phyloP scores from a whole-genome alignment of 2,329 filamentous ascomycete genomes.

The Trichoderma cornu-damae region DNA sequence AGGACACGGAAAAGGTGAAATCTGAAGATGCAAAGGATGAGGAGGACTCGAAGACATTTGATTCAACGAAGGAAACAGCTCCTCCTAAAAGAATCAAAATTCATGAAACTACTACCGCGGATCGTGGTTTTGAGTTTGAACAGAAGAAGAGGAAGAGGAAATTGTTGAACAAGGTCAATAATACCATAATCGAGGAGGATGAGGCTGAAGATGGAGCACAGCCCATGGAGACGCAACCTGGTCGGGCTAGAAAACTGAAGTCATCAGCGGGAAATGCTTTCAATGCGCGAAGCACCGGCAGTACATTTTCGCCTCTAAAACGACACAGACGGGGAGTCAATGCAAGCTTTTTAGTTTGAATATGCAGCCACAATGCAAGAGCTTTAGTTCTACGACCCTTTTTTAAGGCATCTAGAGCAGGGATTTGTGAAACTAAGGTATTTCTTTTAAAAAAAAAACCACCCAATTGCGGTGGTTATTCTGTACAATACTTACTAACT shows the following conservation, averaged over 20 bases:
- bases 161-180: background rate
- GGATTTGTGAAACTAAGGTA: background rate
- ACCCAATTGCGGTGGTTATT: background rate
- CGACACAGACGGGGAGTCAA: slow-evolving; percentile 58
- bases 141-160: slow-evolving; percentile 15
- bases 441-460: background rate
- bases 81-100: slow-evolving; percentile 12
- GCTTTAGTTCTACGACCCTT: background rate
- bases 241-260: slow-evolving; percentile 23
- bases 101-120: background rate
- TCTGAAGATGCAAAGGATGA: background rate
- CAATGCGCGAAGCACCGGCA: slow-evolving; percentile 44
- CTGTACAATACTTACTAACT: background rate
- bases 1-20: background rate
- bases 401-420: background rate
- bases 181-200: slow-evolving; percentile 6
- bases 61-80: slow-evolving; percentile 18
- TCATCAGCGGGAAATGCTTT: slow-evolving; percentile 38
- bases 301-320: slow-evolving; percentile 67
- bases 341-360: slow-evolving; percentile 48
- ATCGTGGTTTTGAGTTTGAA: background rate
- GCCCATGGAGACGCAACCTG: background rate
- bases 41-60: background rate
- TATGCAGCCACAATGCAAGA: background rate
- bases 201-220: background rate